Conservation (phyloP, 805 yeast species). For the Kodamaea fukazawae region DNA sequence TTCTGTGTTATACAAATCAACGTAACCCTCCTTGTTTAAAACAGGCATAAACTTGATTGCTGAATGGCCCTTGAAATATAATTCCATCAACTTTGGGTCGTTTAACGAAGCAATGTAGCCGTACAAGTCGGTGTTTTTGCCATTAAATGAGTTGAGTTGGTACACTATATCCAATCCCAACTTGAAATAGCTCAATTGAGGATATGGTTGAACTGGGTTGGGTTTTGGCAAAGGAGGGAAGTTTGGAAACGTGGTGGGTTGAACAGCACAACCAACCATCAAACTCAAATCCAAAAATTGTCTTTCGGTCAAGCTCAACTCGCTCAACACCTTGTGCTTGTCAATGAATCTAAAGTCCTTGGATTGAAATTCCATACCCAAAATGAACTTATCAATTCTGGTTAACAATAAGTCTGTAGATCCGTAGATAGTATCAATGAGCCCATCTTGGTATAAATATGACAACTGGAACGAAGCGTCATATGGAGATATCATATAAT, state of each 20-base stretch:
- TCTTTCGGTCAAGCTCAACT: conserved; percentile 56
- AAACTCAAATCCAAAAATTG: conserved; percentile 75
- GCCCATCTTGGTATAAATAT: conserved; percentile 54
- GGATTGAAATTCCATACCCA: conserved; percentile 64
- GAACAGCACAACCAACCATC: conserved; percentile 75
- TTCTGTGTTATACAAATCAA: conserved; percentile 52
- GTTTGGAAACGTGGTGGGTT: conserved; percentile 58
- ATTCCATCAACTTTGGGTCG: conserved; percentile 44
- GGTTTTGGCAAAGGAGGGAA: conserved; percentile 47
- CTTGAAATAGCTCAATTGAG: conserved; percentile 40
- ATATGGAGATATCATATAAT: conserved; percentile 79
- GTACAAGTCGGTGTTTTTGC: conserved; percentile 32
- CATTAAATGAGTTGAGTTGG: conserved; percentile 30
- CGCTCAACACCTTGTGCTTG: conserved; percentile 53
- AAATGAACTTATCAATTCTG: conserved; percentile 64
- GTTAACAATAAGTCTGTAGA: conserved; percentile 76
- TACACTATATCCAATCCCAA: conserved; percentile 39
- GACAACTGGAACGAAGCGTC: conserved; percentile 77
- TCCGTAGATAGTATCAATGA: conserved; percentile 77
- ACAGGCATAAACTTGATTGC: conserved; percentile 74
- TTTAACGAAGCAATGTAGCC: conserved; percentile 48
- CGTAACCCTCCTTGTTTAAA: conserved; percentile 63
- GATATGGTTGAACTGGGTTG: conserved; percentile 38
- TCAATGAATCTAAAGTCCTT: conserved; percentile 69
- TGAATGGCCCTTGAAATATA: conserved; percentile 66